Base-by-base conservation (phyloP, 345 rosid genomes). In the Heritiera fomes region DNA sequence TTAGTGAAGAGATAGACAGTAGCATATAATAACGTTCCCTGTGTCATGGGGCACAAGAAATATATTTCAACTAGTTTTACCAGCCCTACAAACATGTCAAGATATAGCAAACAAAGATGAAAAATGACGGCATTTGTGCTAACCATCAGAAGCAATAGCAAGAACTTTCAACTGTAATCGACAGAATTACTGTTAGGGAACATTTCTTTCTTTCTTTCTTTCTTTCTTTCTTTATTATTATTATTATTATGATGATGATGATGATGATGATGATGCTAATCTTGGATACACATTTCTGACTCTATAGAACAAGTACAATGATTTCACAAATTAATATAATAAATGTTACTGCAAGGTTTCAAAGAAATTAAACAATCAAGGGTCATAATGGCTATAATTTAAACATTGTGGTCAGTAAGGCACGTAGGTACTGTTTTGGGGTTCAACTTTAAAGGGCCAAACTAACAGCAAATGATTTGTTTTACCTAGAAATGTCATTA, bases 41-140 rank as follows among this genome's bases (percentile, higher is more conserved):
- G 46, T 12, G 45, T 43, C 72, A 4, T 11, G 6, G 55, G 73
- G 52, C 52, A n/a, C 8, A 68, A 68, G 9, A 20, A 45, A 34
- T 11, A 68, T 45, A 68, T 68, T 20, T 45, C 38, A 68, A 46
- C 38, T 45, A 68, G 34, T 46, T 68, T 68, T 20, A 65, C 71
- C 49, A 9, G 7, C 20, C 14, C 6, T 45, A 45, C 73, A 45
- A 45, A 3, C 5, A 20, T 45, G 3, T 41, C 71, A 9, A 66
- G n/a, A 23, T 18, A 4, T 18, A 41, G 14, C 71, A 66, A 66
- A 18, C 52, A 41, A 5, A 1, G 50, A 41, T 67, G 32, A 43
- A 43, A 67, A 41, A 4, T 67, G 7, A 18, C 8, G 18, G 50
- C 5, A 18, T 7, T 64, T 38, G 12, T 38, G 12, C 52, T 67